Percentiles rank a stretch among this genome's conserved stretches.
Evolutionary conservation across 805 yeast genomes (phyloP).

Genomic region (Metschnikowia lunata): DNA sequence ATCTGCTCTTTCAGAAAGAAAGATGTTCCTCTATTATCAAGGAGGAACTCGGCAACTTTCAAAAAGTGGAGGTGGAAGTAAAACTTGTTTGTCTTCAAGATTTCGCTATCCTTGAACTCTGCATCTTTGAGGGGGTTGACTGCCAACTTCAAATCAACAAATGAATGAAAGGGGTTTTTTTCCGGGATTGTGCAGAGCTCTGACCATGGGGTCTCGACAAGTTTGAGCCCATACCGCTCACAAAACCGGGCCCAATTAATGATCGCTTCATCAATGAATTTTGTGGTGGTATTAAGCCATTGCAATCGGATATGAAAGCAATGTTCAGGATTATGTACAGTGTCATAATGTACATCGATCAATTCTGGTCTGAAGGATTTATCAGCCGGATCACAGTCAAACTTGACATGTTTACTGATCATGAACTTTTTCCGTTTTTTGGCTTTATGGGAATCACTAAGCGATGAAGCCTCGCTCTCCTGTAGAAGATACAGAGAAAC

Average conservation of each 20-base stretch:
- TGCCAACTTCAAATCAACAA: conserved; percentile 61
- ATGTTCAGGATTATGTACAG: conserved; percentile 90
- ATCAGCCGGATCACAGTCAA: conserved; percentile 70
- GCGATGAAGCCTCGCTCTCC: conserved; percentile 16
- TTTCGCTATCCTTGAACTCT: conserved; percentile 41
- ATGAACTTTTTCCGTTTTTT: conserved; percentile 40
- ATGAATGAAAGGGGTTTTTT: conserved; percentile 83
- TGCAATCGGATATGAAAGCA: conserved; percentile 88
- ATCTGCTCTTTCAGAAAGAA: conserved; percentile 52
- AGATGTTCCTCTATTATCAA: conserved; percentile 74
- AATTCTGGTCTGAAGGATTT: conserved; percentile 75
- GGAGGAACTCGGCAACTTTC: conserved; percentile 64
- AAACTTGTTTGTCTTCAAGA: conserved; percentile 50
- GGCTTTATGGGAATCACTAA: conserved; percentile 18
- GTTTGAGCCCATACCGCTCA: conserved; percentile 72
- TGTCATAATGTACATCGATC: conserved; percentile 81
- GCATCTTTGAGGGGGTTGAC: conserved; percentile 68
- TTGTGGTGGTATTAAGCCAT: conserved; percentile 90
- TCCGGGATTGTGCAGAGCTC: conserved; percentile 76
- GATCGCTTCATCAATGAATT: conserved; percentile 65
- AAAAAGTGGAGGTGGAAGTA: conserved; percentile 77
- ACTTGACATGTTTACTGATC: conserved; percentile 60
- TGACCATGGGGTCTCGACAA: conserved; percentile 87
- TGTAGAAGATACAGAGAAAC: conserved; percentile 13
- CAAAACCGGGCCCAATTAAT: conserved; percentile 77